These are phyloP conservation scores for Apiotrichum montevideense DNA, from an alignment of 1,284 basidiomycete species.

Conservation along the genomic window DNA sequence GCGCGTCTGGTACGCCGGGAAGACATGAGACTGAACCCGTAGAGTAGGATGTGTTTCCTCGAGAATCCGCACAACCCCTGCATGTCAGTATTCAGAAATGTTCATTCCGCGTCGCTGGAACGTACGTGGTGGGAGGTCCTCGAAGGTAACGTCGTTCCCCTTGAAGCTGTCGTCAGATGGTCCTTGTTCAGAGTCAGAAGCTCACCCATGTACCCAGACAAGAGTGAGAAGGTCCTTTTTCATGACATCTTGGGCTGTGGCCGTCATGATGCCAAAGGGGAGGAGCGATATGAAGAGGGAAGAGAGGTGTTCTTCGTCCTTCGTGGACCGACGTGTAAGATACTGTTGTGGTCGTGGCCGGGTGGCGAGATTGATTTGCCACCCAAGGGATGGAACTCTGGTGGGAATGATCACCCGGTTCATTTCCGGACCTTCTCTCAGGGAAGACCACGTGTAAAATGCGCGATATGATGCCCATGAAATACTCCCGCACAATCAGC, in stretches of 20 bases:
- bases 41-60: slow-evolving; percentile 49
- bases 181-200: background rate
- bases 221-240: slow-evolving; percentile 43
- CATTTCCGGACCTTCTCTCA: too few species aligned
- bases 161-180: slow-evolving; percentile 40
- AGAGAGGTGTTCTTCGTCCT: background rate
- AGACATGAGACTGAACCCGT: slow-evolving; percentile 66
- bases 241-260: background rate
- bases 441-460: too few species aligned
- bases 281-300: background rate
- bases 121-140: slow-evolving; percentile 44
- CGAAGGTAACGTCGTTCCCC: slow-evolving; percentile 48
- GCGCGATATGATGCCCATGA: too few species aligned
- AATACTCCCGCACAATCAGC: too few species aligned
- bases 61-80: slow-evolving; percentile 69
- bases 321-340: too few species aligned
- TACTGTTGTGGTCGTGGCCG: too few species aligned
- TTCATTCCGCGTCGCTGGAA: background rate
- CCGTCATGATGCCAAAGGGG: background rate
- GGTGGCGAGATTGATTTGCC: too few species aligned
- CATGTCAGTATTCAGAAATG: slow-evolving; percentile 7
- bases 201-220: slow-evolving; percentile 47
- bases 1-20: slow-evolving; percentile 89
- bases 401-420: too few species aligned
- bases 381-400: too few species aligned